These are phyloP conservation scores for Mycena epipterygia DNA, from an alignment of 768 basidiomycete species.

Conservation along the genomic window DNA sequence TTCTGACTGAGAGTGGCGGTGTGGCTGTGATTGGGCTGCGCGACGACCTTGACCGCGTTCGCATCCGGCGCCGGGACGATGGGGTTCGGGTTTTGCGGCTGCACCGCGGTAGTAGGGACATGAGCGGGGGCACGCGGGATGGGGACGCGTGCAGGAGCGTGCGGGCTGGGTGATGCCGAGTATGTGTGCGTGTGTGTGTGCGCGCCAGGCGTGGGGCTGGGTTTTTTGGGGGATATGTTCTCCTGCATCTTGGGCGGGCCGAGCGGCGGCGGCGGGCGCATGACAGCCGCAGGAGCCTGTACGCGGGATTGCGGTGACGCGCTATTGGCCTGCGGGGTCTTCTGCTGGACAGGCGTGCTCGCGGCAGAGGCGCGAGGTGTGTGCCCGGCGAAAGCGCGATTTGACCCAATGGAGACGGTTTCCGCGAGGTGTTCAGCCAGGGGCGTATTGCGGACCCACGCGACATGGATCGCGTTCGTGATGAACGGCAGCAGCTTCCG, in stretches of 20 bases:
- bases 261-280: constrained; percentile 10
- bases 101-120: neutral
- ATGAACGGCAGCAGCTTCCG: constrained; percentile 63
- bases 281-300: neutral
- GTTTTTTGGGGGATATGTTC: constrained; percentile 20
- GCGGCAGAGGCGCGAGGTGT: neutral
- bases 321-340: neutral
- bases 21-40: neutral
- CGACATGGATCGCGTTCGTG: constrained; percentile 24
- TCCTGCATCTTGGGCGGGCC: constrained; percentile 20
- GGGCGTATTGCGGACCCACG: neutral
- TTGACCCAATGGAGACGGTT: neutral
- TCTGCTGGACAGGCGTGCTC: neutral
- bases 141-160: neutral
- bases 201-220: neutral
- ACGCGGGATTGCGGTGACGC: neutral
- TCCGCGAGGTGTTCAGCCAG: neutral
- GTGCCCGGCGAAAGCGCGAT: neutral
- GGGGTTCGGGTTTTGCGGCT: constrained; percentile 20
- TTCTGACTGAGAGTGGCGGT: neutral
- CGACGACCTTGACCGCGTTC: constrained; percentile 11
- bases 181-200: neutral
- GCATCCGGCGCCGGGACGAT: constrained; percentile 5
- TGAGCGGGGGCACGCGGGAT: neutral
- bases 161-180: neutral